These are phyloP conservation scores for Cicer chorassanicum DNA, from an alignment of 306 rosid species.

Conservation along the genomic window DNA sequence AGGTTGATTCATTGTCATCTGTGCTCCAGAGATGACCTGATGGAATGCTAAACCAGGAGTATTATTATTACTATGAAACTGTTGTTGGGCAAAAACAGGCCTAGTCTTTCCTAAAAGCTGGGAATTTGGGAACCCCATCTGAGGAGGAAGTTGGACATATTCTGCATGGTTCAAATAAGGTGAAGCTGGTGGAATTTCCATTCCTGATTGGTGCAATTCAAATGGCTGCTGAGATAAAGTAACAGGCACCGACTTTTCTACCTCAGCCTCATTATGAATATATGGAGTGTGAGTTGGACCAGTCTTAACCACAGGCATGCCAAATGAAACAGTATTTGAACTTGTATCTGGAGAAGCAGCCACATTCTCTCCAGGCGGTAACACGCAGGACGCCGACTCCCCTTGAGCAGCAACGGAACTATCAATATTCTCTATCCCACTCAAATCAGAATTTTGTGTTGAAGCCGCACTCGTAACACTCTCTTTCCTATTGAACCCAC, in stretches of 20 bases:
- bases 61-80: conserved; percentile 52
- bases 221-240: conserved; percentile 50
- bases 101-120: conserved; percentile 56
- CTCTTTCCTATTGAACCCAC: conserved; percentile 62
- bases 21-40: conserved; percentile 62
- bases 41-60: conserved; percentile 50
- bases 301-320: conserved; percentile 49
- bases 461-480: conserved; percentile 75
- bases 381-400: conserved; percentile 45
- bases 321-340: conserved; percentile 49
- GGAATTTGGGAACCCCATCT: conserved; percentile 62
- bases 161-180: conserved; percentile 58
- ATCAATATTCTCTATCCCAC: conserved; percentile 66
- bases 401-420: conserved; percentile 54
- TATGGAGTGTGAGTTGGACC: conserved; percentile 47
- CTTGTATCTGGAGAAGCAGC: conserved; percentile 51
- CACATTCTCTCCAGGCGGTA: conserved; percentile 54
- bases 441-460: conserved; percentile 80
- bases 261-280: conserved; percentile 56
- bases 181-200: conserved; percentile 55
- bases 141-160: conserved; percentile 66
- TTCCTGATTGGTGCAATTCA: conserved; percentile 64
- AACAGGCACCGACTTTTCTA: conserved; percentile 59
- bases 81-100: conserved; percentile 61
- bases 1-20: conserved; percentile 59